phyloP scores from a whole-genome alignment of 140 eudicot species.

The Flaveria floridana region DNA sequence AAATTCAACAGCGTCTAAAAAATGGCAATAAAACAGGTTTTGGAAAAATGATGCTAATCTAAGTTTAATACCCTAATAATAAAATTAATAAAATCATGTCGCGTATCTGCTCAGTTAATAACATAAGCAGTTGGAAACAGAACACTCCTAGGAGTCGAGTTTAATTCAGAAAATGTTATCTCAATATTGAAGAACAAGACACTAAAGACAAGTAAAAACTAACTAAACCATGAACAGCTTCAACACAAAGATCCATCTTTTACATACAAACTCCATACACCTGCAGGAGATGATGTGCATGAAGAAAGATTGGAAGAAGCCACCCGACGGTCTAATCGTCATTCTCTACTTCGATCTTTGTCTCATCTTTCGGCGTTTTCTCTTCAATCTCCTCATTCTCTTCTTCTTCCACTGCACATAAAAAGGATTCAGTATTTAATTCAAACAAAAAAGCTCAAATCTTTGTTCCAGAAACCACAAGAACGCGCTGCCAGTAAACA shows the following conservation, averaged over 20 bases:
- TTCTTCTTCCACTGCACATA: conserved; percentile 82
- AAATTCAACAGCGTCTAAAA: too few relatives aligned
- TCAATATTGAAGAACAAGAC: background rate
- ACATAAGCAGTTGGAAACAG: background rate
- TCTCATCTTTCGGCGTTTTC: conserved; percentile 97
- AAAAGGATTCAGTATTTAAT: background rate
- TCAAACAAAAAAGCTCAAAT: background rate
- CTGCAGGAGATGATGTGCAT: conserved; percentile 17
- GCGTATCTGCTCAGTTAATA: background rate
- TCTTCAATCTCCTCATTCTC: conserved; percentile 92
- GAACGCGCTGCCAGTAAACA: too few relatives aligned
- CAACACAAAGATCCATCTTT: conserved; percentile 38
- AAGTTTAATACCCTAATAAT: too few relatives aligned
- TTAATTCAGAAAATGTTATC: background rate
- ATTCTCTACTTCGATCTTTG: conserved; percentile 78
- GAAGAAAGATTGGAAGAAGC: conserved; percentile 37
- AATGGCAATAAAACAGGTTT: too few relatives aligned
- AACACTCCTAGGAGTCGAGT: background rate
- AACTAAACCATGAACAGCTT: conserved; percentile 29
- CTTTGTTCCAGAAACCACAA: too few relatives aligned
- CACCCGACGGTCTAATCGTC: background rate
- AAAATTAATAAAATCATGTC: too few relatives aligned
- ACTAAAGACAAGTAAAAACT: conserved; percentile 20
- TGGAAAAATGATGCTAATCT: too few relatives aligned
- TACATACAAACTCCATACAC: conserved; percentile 28